Percentiles rank a stretch among this genome's conserved stretches.
phyloP scores from a whole-genome alignment of 768 basidiomycete species.

The Boletus rufocinnamomeus region DNA sequence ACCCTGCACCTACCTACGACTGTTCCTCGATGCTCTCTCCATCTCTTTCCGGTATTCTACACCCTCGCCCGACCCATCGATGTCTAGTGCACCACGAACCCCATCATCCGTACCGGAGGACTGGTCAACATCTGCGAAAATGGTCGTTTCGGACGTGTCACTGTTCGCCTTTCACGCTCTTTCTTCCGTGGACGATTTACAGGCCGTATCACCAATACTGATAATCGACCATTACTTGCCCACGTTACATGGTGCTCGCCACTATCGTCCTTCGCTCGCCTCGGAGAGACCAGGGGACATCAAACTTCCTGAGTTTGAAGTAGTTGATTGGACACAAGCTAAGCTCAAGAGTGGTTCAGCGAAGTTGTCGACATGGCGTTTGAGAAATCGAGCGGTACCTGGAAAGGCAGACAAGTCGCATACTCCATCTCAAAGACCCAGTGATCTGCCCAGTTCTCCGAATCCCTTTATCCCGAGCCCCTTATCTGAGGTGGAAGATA shows the following conservation, averaged over 20 bases:
- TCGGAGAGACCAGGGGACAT: conserved; percentile 23
- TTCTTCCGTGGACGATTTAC: conserved; percentile 21
- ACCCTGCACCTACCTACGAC: conserved; percentile 52
- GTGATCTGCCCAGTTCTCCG: conserved; percentile 19
- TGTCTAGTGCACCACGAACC: conserved; percentile 2
- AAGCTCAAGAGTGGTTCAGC: conserved; percentile 43
- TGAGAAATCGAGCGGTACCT: conserved; percentile 35
- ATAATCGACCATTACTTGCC: conserved; percentile 71
- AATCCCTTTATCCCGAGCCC: conserved; percentile 23
- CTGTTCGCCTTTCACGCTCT: conserved; percentile 50
- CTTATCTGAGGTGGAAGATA: conserved; percentile 19
- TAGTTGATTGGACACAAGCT: conserved; percentile 62
- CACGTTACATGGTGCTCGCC: conserved; percentile 52
- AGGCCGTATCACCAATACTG: conserved; percentile 61
- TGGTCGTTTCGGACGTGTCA: conserved; percentile 50
- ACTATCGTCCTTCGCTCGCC: conserved; percentile 43
- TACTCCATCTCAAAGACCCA: conserved; percentile 22
- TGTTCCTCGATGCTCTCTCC: conserved; percentile 45
- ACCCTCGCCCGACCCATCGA: conserved; percentile 4
- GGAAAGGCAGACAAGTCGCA: conserved; percentile 18
- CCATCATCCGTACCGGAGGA: conserved; percentile 1
- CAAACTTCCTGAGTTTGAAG: conserved; percentile 55
- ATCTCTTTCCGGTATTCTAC: conserved; percentile 19
- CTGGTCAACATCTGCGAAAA: conserved; percentile 15
- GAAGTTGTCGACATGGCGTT: conserved; percentile 66